Evolutionary conservation across 2,329 filamentous ascomycete genomes (phyloP).

Genomic region (Mycocentrospora acerina): DNA sequence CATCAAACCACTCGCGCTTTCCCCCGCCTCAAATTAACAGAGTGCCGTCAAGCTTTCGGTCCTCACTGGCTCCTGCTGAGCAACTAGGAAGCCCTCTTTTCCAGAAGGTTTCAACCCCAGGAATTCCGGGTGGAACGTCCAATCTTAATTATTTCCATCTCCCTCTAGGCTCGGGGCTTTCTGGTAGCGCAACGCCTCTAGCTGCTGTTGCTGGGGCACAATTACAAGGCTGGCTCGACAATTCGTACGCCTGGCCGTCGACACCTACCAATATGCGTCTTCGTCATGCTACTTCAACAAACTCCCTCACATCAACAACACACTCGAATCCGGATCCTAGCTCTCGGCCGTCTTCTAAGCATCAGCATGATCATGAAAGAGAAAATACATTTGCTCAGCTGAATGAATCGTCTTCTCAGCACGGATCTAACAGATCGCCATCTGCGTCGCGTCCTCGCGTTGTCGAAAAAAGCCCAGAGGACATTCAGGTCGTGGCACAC

Average conservation of each 20-base stretch:
- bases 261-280: slow-evolving; percentile 40
- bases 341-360: slow-evolving; percentile 49
- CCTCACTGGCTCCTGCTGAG: slow-evolving; percentile 33
- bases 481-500: slow-evolving; percentile 89
- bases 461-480: slow-evolving; percentile 76
- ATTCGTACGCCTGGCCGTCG: slow-evolving; percentile 33
- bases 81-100: slow-evolving; percentile 41
- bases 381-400: slow-evolving; percentile 31
- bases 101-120: slow-evolving; percentile 54
- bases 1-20: too few relatives aligned
- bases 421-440: slow-evolving; percentile 29
- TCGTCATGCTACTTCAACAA: slow-evolving; percentile 45
- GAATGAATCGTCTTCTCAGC: slow-evolving; percentile 27
- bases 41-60: slow-evolving; percentile 29
- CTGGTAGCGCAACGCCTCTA: slow-evolving; percentile 75
- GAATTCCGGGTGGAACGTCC: slow-evolving; percentile 68
- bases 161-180: slow-evolving; percentile 69
- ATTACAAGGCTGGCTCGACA: slow-evolving; percentile 54
- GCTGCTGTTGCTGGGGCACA: slow-evolving; percentile 76
- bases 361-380: slow-evolving; percentile 35
- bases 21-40: slow-evolving; percentile 7
- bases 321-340: slow-evolving; percentile 48
- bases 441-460: slow-evolving; percentile 53
- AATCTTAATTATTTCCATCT: slow-evolving; percentile 83
- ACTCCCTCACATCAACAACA: slow-evolving; percentile 49